A percentile compares a stretch with the other conserved stretches of the same genome.
phyloP scores from a whole-genome alignment of 2,329 filamentous ascomycete species.

The Fusarium irregulare region DNA sequence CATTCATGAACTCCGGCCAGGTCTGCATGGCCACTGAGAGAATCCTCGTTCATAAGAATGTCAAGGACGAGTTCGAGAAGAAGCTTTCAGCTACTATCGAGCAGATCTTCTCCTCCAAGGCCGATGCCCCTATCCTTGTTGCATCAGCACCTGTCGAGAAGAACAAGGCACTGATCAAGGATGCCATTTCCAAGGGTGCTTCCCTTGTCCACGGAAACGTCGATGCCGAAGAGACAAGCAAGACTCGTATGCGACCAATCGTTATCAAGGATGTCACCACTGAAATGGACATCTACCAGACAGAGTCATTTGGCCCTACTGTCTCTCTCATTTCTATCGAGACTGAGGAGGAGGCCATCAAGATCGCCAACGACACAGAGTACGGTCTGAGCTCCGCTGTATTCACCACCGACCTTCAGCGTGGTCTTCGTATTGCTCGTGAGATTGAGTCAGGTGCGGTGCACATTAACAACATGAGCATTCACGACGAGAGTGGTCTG shows the following conservation, averaged over 20 bases:
- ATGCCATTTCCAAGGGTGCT: constrained; percentile 76
- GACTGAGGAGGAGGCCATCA: constrained; percentile 77
- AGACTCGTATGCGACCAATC: constrained; percentile 68
- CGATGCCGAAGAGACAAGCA: constrained; percentile 48
- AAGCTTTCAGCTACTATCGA: constrained; percentile 55
- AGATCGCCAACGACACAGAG: constrained; percentile 82
- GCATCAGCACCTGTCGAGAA: constrained; percentile 73
- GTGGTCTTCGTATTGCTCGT: constrained; percentile 68
- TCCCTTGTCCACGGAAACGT: constrained; percentile 57
- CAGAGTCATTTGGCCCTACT: constrained; percentile 81
- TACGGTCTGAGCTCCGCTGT: constrained; percentile 79
- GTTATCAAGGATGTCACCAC: constrained; percentile 72
- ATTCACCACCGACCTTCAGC: constrained; percentile 75
- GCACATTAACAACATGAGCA: constrained; percentile 74
- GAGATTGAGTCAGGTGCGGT: constrained; percentile 74
- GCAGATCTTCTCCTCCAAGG: constrained; percentile 63
- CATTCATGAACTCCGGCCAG: constrained; percentile 81
- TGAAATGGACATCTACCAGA: constrained; percentile 78
- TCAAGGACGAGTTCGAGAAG: constrained; percentile 60
- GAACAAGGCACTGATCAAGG: constrained; percentile 73
- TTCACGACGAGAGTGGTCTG: constrained; percentile 72
- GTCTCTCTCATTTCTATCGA: constrained; percentile 75
- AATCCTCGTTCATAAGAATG: constrained; percentile 67
- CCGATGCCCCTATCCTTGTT: constrained; percentile 76
- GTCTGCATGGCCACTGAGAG: constrained; percentile 89